Evolutionary conservation across 441 rosid species (phyloP).

Genomic region (Jatropha podagrica): DNA sequence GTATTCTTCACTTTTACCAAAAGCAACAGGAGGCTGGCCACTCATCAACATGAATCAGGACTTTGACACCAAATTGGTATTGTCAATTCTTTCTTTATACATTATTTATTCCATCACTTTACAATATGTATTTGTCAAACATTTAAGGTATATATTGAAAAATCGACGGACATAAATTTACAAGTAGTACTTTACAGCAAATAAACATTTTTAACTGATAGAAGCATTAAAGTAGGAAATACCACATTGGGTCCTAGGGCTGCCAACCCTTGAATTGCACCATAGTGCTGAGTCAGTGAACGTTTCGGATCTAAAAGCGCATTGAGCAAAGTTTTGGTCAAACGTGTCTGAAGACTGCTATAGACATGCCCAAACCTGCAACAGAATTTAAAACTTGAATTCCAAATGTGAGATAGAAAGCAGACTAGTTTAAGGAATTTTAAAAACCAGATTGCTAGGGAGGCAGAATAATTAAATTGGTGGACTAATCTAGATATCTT

Average conservation of each 20-base stretch:
- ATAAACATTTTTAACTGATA: background rate
- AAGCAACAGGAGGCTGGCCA: background rate
- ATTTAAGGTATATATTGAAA: no score
- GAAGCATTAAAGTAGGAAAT: slow-evolving; percentile 30
- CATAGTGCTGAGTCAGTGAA: slow-evolving; percentile 88
- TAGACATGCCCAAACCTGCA: slow-evolving; percentile 81
- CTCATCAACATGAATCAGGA: background rate
- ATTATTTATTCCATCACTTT: background rate
- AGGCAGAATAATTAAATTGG: background rate
- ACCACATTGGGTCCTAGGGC: slow-evolving; percentile 90
- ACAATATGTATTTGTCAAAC: background rate
- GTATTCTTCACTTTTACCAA: slow-evolving; percentile 1
- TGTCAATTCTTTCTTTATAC: background rate
- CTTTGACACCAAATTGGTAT: background rate
- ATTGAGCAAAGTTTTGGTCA: slow-evolving; percentile 82
- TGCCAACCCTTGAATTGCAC: slow-evolving; percentile 93
- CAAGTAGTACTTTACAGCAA: background rate
- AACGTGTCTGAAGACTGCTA: slow-evolving; percentile 80
- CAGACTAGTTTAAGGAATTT: background rate
- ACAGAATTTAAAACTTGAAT: slow-evolving; percentile 22
- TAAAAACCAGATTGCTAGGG: background rate
- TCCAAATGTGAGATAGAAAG: slow-evolving; percentile 20
- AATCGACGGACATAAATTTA: background rate
- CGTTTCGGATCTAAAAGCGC: slow-evolving; percentile 84
- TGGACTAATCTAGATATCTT: slow-evolving; percentile 3